Percentiles rank a stretch among this genome's conserved stretches.
phyloP scores from a whole-genome alignment of 768 basidiomycete genomes.

The Pleurotus ostreatus region DNA sequence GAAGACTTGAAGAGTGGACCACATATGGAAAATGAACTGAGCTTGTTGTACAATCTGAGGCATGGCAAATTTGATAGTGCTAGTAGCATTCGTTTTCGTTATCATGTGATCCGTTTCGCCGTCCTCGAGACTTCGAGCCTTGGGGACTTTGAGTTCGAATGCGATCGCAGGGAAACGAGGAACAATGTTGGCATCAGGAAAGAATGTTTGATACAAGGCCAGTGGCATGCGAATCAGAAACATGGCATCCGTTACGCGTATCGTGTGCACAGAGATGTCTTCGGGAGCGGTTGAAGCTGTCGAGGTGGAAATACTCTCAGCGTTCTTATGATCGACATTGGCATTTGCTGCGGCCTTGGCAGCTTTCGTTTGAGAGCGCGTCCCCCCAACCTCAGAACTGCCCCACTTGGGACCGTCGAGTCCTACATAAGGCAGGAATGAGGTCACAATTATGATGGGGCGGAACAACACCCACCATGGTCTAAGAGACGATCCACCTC shows the following conservation, averaged over 20 bases:
- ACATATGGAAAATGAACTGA: neutral
- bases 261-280: too few relatives aligned
- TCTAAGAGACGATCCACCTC: neutral
- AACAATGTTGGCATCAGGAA: neutral
- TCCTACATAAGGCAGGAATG: neutral
- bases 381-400: too few relatives aligned
- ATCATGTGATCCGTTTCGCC: neutral
- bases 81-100: neutral
- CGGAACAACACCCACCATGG: neutral
- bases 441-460: neutral
- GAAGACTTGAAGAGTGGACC: neutral
- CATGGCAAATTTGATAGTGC: neutral
- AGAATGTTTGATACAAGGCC: too few relatives aligned
- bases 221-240: neutral
- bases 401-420: neutral
- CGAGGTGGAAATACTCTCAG: neutral
- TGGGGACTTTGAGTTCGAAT: neutral
- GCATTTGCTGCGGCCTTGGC: neutral
- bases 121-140: too few relatives aligned
- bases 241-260: neutral
- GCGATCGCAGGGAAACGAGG: neutral
- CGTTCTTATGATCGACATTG: neutral
- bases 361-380: neutral
- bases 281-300: neutral
- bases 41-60: slow-evolving; percentile 2